Base-by-base conservation (phyloP, 805 yeast genomes). In the Cyberlindnera misumaiensis region DNA sequence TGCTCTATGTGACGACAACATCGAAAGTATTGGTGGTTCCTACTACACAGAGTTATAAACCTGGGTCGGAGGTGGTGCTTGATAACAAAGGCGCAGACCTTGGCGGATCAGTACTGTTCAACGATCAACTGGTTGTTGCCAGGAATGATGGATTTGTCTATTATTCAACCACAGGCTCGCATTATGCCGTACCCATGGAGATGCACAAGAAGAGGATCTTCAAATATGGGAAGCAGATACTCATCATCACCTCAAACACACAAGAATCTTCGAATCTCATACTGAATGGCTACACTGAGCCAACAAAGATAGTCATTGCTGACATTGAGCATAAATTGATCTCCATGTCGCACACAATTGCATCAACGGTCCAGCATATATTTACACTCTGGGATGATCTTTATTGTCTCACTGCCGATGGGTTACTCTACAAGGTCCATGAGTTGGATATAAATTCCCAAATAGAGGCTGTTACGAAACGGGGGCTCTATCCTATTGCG, bases 1-100 rank as follows among this genome's bases (percentile, higher is more conserved):
- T 73, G 25, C 60, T 88, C 12, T 88, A 74, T 55, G 82, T 85
- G 14, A 68, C 90, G 1, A 83, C 97, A 0, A 78, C 93, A 0
- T 74, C 82, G 12, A 80, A 73, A 46, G 70, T 88, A 1, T 57
- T 87, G 34, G 72, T 88, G 0, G 75, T 88, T 10, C 72, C 79
- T 11, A 87, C 96, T 0, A 72, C 80, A 1, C 95, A 96, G 0
- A 70, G 86, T 53, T 83, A 83, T 55, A 77, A 76, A 35, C 85
- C 89, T 0, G 73, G 74, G 39, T 80, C 83, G 1, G 71, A 67
- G 28, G 47, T 58, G 3, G 51, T 70, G 0, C 53, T 77, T n/a
- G 80, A 75, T 28, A 50, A 56, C 6, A 52, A 57, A 27, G 82
- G 82, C 9, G 71, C 75, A 3, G 70, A 64, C 29, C 43, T 72